Evolutionary conservation across 768 basidiomycete species (phyloP).

Genomic region (Suillus luteus): DNA sequence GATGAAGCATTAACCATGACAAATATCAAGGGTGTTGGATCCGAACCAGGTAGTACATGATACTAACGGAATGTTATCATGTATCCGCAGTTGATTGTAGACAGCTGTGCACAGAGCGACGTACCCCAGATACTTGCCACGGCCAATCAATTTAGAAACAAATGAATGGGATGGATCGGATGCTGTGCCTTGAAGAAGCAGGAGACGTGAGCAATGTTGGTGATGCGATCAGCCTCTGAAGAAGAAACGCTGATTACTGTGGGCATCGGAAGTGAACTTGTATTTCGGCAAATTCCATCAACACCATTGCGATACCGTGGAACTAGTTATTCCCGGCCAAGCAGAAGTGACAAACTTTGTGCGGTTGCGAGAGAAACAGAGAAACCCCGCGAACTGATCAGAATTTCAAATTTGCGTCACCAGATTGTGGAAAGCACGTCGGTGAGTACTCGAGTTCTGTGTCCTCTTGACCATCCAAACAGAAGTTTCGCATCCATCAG

Average conservation of each 20-base stretch:
- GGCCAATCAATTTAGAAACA: not conserved
- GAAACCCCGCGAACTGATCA: not conserved
- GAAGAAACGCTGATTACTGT: not conserved
- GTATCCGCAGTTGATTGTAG: not conserved
- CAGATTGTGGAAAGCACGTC: no score
- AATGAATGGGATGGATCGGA: not conserved
- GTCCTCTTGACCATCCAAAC: no score
- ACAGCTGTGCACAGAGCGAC: not conserved
- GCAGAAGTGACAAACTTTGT: no score
- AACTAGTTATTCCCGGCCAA: no score
- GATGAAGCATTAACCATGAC: not conserved
- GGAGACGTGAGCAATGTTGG: not conserved
- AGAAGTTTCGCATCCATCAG: constrained; percentile 4
- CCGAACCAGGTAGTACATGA: not conserved
- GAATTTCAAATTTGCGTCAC: not conserved
- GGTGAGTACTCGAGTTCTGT: no score
- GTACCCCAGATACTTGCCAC: not conserved
- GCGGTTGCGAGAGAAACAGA: not conserved
- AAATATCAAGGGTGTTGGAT: not conserved
- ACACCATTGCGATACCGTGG: not conserved
- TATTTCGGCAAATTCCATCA: not conserved
- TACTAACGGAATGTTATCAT: not conserved
- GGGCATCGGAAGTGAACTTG: not conserved
- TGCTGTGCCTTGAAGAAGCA: not conserved
- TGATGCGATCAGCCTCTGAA: not conserved